Conservation (phyloP, 805 yeast genomes). For the Groenewaldozyma tartarivorans region DNA sequence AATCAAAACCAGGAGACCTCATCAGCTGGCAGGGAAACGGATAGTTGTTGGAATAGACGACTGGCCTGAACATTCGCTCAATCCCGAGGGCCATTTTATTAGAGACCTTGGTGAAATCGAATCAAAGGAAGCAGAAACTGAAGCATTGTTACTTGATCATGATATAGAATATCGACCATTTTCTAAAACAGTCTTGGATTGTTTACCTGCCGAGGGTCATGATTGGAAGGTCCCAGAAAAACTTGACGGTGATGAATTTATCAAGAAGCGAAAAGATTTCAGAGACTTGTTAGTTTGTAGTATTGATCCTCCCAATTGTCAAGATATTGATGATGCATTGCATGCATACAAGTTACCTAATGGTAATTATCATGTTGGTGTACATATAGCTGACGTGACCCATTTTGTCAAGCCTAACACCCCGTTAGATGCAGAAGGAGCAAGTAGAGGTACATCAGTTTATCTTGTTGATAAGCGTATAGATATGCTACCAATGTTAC, state of each 20-base stretch:
- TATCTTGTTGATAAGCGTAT: constrained; percentile 96
- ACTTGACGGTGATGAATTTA: constrained; percentile 28
- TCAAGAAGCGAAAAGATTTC: constrained; percentile 64
- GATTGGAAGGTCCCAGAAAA: constrained; percentile 82
- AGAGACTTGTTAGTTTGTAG: constrained; percentile 87
- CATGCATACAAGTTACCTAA: constrained; percentile 80
- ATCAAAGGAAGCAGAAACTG: constrained; percentile 90
- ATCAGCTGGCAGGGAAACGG: constrained; percentile 75
- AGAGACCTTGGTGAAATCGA: constrained; percentile 84
- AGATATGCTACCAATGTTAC: constrained; percentile 92
- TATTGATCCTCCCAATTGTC: constrained; percentile 97
- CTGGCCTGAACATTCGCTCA: constrained; percentile 78
- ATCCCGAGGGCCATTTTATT: constrained; percentile 93
- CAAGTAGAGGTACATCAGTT: constrained; percentile 94
- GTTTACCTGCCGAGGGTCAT: constrained; percentile 89
- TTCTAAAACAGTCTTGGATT: constrained; percentile 80
- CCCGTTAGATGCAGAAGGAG: constrained; percentile 90
- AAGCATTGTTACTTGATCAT: constrained; percentile 85
- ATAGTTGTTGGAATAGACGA: constrained; percentile 87
- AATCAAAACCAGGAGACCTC: constrained; percentile 79
- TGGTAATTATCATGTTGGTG: constrained; percentile 96
- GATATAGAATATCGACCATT: constrained; percentile 96
- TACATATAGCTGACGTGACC: constrained; percentile 97
- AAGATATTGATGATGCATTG: constrained; percentile 96
- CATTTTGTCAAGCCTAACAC: constrained; percentile 93